Percentiles rank a stretch among this genome's conserved stretches.
Evolutionary conservation across 352 stramenopile genomes (phyloP).

Genomic region (Pythium pyrilobum): DNA sequence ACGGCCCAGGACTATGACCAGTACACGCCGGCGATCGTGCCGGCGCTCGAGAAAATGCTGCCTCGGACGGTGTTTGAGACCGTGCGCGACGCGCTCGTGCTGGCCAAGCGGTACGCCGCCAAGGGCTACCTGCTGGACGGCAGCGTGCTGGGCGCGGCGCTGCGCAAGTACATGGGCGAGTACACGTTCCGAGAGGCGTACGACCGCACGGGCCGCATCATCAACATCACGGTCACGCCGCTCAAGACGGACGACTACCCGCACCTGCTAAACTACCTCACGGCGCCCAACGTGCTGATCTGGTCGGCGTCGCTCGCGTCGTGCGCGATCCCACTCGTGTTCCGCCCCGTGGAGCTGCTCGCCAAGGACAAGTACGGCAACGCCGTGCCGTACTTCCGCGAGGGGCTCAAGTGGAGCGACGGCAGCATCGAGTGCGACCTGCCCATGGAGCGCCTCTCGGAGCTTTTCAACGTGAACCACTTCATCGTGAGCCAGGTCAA

Average conservation of each 20-base stretch:
- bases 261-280: constrained; percentile 98
- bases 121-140: constrained; percentile 74
- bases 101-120: constrained; percentile 57
- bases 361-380: constrained; percentile 91
- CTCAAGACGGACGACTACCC: constrained; percentile 90
- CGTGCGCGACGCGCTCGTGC: constrained; percentile 46
- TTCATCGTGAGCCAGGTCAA: constrained; percentile 46
- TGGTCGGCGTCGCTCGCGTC: constrained; percentile 96
- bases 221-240: constrained; percentile 98
- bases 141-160: constrained; percentile 51
- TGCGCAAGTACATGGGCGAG: constrained; percentile 92
- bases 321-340: constrained; percentile 93
- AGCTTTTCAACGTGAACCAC: constrained; percentile 99
- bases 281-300: constrained; percentile 97
- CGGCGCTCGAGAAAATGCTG: constrained; percentile 35
- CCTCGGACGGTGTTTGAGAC: constrained; percentile 33
- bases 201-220: constrained; percentile 96
- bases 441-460: constrained; percentile 93
- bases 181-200: constrained; percentile 98
- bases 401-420: constrained; percentile 92
- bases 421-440: constrained; percentile 93
- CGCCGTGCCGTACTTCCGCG: constrained; percentile 73
- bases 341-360: constrained; percentile 92
- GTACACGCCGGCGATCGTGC: constrained; percentile 56
- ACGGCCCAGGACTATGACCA: constrained; percentile 48